Evolutionary conservation across 257 asterid genomes (phyloP), one percentile per base, ranked within the genome.

Genomic region (Petunia secreta): DNA sequence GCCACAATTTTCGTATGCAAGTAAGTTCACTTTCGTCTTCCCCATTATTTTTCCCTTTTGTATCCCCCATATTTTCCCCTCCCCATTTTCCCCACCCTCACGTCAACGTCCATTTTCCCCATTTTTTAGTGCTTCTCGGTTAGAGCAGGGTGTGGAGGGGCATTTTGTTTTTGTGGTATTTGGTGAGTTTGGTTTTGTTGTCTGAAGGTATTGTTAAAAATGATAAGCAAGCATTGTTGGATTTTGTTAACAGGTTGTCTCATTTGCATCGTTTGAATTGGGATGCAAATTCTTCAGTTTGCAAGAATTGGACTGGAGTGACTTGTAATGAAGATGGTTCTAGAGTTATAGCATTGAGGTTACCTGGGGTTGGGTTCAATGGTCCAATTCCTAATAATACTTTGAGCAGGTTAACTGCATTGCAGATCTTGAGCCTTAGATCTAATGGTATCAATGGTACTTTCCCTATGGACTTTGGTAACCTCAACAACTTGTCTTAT

Each of bases 381-480:
- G 98, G 98, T 52, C 92, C 95, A 11, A 87, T 94, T 79, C 98
- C 98, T 4, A 36, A 36, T 8, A 85, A 90, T 69, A 90, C 97
- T 0, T 80, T 92, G 37, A 82, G 92, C 88, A 88, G 97, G 2
- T 85, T 94, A 63, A 87, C 97, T n/a, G 94, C 93, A 52, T 83
- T 94, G 89, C 96, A 92, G 91, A 91, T 95, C 91, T 85, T 96
- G 92, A 93, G 98, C 90, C 98, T 96, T 81, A 92, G 99, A 89
- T 89, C 98, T 82, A 96, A 94, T 83, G 91, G 88, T 82, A 91
- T 96, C 67, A 89, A 58, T 63, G 99, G 99, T 54, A 63, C 81
- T 60, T 89, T 96, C 78, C 99, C 99, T 69, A 50, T 41, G 36
- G 98, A 92, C 44, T 88, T 94, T 60, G 86, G 89, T 86, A 92